A percentile compares a stretch with the other conserved stretches of the same genome.
These are phyloP conservation scores for Actinomortierella wolfii DNA, from an alignment of 371 early-diverging fungal species.

Conservation along the genomic window DNA sequence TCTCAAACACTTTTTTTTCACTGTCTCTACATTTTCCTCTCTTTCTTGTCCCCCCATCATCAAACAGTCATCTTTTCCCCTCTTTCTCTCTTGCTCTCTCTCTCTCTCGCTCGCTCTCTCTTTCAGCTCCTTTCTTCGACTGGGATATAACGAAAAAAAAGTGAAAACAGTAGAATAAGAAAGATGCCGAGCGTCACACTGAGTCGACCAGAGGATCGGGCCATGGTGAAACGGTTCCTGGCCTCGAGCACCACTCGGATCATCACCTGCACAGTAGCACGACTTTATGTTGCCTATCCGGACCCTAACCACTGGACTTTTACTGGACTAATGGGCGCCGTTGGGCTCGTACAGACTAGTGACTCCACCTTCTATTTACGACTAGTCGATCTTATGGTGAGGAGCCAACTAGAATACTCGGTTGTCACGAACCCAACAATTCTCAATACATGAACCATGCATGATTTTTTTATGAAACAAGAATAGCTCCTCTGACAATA, in stretches of 20 bases:
- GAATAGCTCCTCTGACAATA: not conserved
- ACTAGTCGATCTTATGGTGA: constrained; percentile 77
- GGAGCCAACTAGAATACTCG: not conserved
- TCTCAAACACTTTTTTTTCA: not conserved
- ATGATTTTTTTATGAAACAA: not conserved
- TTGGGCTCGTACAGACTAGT: constrained; percentile 62
- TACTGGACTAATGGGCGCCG: constrained; percentile 77
- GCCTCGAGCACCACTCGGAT: constrained; percentile 66
- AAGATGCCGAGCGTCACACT: constrained; percentile 62
- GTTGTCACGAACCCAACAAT: not conserved
- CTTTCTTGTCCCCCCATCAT: not conserved
- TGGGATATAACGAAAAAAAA: not conserved
- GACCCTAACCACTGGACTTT: constrained; percentile 76
- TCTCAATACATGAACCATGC: not conserved
- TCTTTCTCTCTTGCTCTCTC: not conserved
- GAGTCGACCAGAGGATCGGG: constrained; percentile 60
- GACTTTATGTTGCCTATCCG: constrained; percentile 80
- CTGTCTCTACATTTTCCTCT: not conserved
- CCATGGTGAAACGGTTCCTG: constrained; percentile 56
- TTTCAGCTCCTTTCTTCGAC: not conserved
- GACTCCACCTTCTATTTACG: constrained; percentile 70
- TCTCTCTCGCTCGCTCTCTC: constrained; percentile 1
- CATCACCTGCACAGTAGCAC: constrained; percentile 79
- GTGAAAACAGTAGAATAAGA: not conserved
- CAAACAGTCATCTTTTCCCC: not conserved